These are phyloP conservation scores for Penicillium occitanis DNA, from an alignment of 2,329 filamentous ascomycete species.

Conservation along the genomic window DNA sequence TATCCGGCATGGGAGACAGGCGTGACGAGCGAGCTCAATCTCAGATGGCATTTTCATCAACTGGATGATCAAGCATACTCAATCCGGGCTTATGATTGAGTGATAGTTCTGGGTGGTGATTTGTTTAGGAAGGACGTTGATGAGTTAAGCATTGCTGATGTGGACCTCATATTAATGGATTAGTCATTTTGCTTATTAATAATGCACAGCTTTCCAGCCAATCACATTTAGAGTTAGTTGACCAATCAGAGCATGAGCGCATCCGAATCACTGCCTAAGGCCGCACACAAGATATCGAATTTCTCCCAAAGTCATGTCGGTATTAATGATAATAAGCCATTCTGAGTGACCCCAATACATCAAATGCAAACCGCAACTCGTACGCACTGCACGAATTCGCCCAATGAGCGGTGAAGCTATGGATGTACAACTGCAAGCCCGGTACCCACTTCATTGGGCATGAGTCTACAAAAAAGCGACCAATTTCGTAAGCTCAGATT, in stretches of 20 bases:
- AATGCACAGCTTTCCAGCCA: not conserved
- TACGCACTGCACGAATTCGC: not conserved
- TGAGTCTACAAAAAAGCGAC: not conserved
- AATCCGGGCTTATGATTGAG: not conserved
- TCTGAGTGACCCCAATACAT: not conserved
- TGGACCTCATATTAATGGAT: not conserved
- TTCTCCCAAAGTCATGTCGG: too few relatives aligned
- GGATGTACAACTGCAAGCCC: not conserved
- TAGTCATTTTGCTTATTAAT: slow-evolving; percentile 5
- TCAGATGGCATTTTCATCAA: not conserved
- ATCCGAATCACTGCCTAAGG: not conserved
- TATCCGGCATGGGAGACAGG: not conserved
- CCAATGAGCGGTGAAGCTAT: slow-evolving; percentile 9
- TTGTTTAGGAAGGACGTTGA: not conserved
- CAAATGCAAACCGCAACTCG: not conserved
- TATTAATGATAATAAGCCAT: not conserved
- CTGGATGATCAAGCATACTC: not conserved
- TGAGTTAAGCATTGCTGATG: not conserved
- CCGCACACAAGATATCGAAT: not conserved
- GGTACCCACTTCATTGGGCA: slow-evolving; percentile 15
- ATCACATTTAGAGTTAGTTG: not conserved
- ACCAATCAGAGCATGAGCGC: not conserved
- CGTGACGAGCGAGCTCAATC: not conserved
- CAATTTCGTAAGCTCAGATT: not conserved
- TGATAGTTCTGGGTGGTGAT: not conserved